These are phyloP conservation scores for Stevia rebaudiana DNA, from an alignment of 140 eudicot genomes.

Conservation along the genomic window DNA sequence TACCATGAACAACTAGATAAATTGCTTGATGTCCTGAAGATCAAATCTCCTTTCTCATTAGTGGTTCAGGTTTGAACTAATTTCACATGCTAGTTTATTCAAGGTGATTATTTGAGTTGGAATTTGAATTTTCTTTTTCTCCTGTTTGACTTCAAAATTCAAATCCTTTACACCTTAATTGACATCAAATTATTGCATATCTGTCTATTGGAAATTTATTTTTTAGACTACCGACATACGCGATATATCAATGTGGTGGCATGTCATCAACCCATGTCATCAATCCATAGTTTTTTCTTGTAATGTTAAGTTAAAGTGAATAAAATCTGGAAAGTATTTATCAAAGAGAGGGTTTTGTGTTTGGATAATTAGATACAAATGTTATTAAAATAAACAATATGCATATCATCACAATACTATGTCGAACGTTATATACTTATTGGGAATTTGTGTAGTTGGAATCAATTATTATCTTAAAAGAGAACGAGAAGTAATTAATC, in stretches of 20 bases:
- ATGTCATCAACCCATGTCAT: too few species aligned
- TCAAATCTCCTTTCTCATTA: conserved; percentile 68
- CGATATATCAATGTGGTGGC: background rate
- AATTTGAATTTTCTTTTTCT: conserved; percentile 13
- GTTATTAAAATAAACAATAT: background rate
- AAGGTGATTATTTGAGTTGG: conserved; percentile 13
- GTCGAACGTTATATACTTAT: background rate
- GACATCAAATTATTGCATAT: background rate
- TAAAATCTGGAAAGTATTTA: background rate
- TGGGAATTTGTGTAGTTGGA: background rate
- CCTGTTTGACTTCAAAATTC: conserved; percentile 6
- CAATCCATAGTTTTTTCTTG: too few species aligned
- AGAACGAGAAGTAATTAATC: background rate
- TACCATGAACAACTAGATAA: conserved; percentile 91
- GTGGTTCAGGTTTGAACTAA: conserved; percentile 79
- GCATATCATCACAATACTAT: background rate
- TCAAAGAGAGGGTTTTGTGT: background rate
- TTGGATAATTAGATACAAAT: background rate
- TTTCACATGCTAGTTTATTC: conserved; percentile 14
- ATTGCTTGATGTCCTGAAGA: conserved; percentile 57
- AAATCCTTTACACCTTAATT: background rate
- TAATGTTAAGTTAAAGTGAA: background rate
- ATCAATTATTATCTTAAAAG: background rate
- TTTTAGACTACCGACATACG: background rate
- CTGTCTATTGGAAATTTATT: background rate